Conservation (phyloP, 2,329 filamentous ascomycete genomes). For the Ambrosiella xylebori region DNA sequence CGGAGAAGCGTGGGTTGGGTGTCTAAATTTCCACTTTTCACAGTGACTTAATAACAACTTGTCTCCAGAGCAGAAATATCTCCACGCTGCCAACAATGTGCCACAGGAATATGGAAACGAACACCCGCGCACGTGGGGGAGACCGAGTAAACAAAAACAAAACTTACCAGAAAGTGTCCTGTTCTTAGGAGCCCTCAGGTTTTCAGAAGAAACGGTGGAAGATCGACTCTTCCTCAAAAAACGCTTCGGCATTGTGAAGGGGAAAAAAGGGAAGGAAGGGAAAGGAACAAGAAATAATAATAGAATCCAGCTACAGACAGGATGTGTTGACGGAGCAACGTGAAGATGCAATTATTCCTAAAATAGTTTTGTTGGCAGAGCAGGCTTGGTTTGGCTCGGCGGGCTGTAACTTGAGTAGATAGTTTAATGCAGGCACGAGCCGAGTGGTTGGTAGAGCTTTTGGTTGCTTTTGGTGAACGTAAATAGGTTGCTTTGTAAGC, state of each 20-base stretch:
- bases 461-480: background rate
- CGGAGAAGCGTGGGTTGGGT: too few species aligned
- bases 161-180: slow-evolving; percentile 10
- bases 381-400: background rate
- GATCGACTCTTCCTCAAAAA: slow-evolving; percentile 12
- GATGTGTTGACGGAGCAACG: background rate
- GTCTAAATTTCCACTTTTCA: background rate
- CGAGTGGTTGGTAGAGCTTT: background rate
- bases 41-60: background rate
- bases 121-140: background rate
- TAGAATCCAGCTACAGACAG: background rate
- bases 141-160: background rate
- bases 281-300: background rate
- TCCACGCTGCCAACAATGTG: background rate
- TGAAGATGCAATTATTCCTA: background rate
- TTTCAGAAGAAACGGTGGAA: slow-evolving; percentile 7
- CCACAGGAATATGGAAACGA: background rate
- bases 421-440: background rate
- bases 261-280: slow-evolving; percentile 4
- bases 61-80: background rate
- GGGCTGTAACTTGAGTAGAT: background rate
- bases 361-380: background rate
- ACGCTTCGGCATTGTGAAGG: slow-evolving; percentile 11
- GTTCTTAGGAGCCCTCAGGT: slow-evolving; percentile 6
- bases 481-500: background rate